phyloP scores from a whole-genome alignment of 1,284 basidiomycete species.

The Irpex lacteus region DNA sequence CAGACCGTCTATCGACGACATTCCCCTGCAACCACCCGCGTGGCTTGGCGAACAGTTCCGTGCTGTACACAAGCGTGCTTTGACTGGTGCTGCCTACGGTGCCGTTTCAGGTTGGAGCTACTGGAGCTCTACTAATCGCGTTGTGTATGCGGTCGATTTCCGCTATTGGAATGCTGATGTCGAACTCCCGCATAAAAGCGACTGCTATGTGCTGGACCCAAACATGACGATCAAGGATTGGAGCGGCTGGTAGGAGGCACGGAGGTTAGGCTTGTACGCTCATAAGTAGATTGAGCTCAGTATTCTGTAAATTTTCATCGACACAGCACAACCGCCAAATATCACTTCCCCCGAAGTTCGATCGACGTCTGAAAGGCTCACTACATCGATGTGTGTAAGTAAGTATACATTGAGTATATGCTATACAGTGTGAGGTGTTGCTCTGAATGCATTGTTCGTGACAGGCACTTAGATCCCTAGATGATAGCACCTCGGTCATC shows the following conservation, averaged over 20 bases:
- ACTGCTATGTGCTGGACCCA: not conserved
- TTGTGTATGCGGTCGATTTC: not conserved
- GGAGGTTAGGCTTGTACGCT: not conserved
- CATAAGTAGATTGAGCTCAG: not conserved
- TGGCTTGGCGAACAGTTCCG: not conserved
- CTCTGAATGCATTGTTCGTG: no score
- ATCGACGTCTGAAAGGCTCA: no score
- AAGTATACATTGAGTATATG: no score
- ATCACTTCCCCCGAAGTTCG: no score
- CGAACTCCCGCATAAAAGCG: not conserved
- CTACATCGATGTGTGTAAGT: no score
- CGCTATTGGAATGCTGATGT: slow-evolving; percentile 1
- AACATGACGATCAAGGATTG: not conserved
- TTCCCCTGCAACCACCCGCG: not conserved
- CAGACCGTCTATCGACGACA: not conserved
- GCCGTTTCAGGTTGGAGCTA: not conserved
- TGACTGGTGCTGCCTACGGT: not conserved
- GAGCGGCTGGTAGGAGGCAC: not conserved
- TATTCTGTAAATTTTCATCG: not conserved
- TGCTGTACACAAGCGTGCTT: not conserved
- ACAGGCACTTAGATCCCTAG: no score
- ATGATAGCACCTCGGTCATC: no score
- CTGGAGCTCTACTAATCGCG: not conserved
- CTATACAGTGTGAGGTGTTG: no score
- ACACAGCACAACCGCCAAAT: no score